These are phyloP conservation scores for Venturia pyrina DNA, from an alignment of 2,329 filamentous ascomycete genomes.

Conservation along the genomic window DNA sequence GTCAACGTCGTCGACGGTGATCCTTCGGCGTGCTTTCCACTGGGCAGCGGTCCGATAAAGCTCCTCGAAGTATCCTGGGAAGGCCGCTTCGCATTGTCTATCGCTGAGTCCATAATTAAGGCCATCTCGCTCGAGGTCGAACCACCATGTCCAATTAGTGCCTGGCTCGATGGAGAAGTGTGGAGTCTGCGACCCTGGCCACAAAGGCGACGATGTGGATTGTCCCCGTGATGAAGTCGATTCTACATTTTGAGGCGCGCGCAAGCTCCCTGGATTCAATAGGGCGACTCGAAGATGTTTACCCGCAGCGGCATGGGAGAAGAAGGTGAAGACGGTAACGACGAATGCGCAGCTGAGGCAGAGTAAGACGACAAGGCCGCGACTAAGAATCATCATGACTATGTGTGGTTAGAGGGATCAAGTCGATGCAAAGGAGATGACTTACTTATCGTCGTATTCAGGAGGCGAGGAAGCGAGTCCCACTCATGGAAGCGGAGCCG, in stretches of 20 bases:
- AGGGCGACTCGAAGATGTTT: background rate
- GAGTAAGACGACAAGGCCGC: background rate
- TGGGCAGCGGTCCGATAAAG: constrained; percentile 17
- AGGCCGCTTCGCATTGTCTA: constrained; percentile 18
- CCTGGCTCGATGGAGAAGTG: background rate
- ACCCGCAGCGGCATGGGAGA: background rate
- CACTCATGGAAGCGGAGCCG: background rate
- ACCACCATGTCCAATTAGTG: constrained; percentile 1
- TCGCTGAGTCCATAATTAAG: constrained; percentile 19
- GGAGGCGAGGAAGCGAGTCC: background rate
- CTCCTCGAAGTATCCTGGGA: constrained; percentile 19
- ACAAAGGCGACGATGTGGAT: background rate
- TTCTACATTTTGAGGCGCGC: background rate
- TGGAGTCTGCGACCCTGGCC: background rate
- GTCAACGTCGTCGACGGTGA: background rate
- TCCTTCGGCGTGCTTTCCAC: constrained; percentile 15
- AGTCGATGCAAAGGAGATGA: background rate
- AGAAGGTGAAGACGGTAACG: background rate
- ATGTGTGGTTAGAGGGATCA: background rate
- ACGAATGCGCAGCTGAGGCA: background rate
- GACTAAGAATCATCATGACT: background rate
- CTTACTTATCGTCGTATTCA: background rate
- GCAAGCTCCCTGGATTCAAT: background rate
- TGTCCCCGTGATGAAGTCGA: background rate
- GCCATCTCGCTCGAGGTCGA: constrained; percentile 12